These are phyloP conservation scores for Flaveria brownii DNA, from an alignment of 129 eudicot genomes.

Conservation along the genomic window DNA sequence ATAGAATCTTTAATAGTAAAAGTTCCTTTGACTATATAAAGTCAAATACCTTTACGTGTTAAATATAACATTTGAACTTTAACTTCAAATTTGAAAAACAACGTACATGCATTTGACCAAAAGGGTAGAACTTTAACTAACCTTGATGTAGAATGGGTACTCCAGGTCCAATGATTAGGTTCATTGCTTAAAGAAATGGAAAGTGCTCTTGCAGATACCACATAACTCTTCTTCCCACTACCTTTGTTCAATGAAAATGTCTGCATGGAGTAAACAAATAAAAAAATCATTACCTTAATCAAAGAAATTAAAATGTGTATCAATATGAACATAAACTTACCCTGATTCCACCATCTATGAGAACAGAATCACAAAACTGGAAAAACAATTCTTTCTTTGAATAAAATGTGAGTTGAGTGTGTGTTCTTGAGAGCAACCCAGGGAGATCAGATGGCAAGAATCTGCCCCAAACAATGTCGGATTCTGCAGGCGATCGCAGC, in stretches of 20 bases:
- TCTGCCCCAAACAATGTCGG: slow-evolving; percentile 25
- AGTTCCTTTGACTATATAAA: not conserved
- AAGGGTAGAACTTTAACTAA: slow-evolving; percentile 13
- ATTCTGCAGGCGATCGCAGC: slow-evolving; percentile 24
- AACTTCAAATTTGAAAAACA: too few species aligned
- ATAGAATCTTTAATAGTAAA: not conserved
- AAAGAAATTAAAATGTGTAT: not conserved
- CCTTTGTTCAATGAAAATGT: slow-evolving; percentile 49
- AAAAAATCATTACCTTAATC: not conserved
- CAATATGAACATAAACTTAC: slow-evolving; percentile 28
- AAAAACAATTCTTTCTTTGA: slow-evolving; percentile 54
- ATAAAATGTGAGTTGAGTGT: slow-evolving; percentile 35
- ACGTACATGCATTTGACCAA: not conserved
- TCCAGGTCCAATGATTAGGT: slow-evolving; percentile 59
- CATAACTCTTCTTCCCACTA: slow-evolving; percentile 46
- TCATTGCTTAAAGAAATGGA: slow-evolving; percentile 43
- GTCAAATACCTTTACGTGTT: too few species aligned
- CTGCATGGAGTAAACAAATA: slow-evolving; percentile 36
- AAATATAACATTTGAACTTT: too few species aligned
- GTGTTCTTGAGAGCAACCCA: slow-evolving; percentile 40
- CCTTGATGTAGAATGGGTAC: slow-evolving; percentile 47
- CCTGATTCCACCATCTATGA: slow-evolving; percentile 63
- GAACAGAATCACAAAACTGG: slow-evolving; percentile 45
- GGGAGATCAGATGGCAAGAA: slow-evolving; percentile 36
- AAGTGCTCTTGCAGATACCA: slow-evolving; percentile 54